Conservation (phyloP, 495 filamentous ascomycete species). For the Margaritispora aquatica region DNA sequence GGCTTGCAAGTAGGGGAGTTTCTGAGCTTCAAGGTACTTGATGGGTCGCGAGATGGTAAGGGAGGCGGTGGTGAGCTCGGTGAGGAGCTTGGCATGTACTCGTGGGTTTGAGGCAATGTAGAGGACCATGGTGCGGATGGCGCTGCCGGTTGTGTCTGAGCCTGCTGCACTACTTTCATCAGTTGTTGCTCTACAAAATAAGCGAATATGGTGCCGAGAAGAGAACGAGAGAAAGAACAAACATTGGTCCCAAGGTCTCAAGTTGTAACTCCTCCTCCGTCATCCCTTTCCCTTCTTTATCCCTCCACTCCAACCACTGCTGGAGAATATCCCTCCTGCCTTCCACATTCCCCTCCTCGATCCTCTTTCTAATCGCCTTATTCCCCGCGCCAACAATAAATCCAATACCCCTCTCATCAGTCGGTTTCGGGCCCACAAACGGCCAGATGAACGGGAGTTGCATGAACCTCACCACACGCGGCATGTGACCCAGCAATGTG, state of each 20-base stretch:
- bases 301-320: not conserved
- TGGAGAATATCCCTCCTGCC: not conserved
- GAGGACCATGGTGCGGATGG: slow-evolving; percentile 48
- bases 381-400: not conserved
- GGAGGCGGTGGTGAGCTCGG: slow-evolving; percentile 21
- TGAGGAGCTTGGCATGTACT: slow-evolving; percentile 1
- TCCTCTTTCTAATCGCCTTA: not conserved
- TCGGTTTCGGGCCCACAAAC: not conserved
- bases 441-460: not conserved
- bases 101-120: slow-evolving; percentile 30
- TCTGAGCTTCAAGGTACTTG: slow-evolving; percentile 30
- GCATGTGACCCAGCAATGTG: not conserved
- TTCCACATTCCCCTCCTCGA: not conserved
- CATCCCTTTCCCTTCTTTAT: not conserved
- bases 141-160: slow-evolving; percentile 54
- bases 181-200: too few relatives aligned
- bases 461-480: not conserved
- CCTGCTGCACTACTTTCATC: slow-evolving; percentile 47
- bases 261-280: not conserved
- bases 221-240: not conserved
- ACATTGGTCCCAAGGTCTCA: not conserved
- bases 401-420: not conserved
- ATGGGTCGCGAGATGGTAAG: slow-evolving; percentile 28
- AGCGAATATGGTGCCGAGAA: not conserved
- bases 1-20: slow-evolving; percentile 42